A percentile compares a stretch with the other conserved stretches of the same genome.
Evolutionary conservation across 2,329 filamentous ascomycete species (phyloP).

Genomic region (Beauveria asiatica): DNA sequence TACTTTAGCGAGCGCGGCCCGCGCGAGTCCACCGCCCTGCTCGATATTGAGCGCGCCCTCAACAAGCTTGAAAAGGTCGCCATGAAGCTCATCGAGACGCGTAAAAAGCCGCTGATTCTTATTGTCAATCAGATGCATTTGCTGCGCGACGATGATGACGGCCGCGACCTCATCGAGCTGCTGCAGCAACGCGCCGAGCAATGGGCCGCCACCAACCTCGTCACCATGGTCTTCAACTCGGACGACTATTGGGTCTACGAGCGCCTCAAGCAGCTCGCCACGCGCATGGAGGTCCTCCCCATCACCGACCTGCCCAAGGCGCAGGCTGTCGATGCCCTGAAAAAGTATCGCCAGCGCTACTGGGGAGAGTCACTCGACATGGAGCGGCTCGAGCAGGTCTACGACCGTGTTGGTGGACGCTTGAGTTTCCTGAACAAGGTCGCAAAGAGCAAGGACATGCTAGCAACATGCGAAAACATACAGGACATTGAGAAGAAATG

Average conservation of each 20-base stretch:
- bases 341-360: constrained; percentile 73
- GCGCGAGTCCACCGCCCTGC: constrained; percentile 78
- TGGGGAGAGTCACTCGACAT: constrained; percentile 51
- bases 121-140: constrained; percentile 94
- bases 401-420: constrained; percentile 78
- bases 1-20: constrained; percentile 93
- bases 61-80: constrained; percentile 98
- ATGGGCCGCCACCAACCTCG: constrained; percentile 87
- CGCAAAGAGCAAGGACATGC: constrained; percentile 77
- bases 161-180: constrained; percentile 86
- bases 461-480: constrained; percentile 67
- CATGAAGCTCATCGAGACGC: constrained; percentile 53
- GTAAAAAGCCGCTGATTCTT: constrained; percentile 68
- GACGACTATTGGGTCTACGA: constrained; percentile 99
- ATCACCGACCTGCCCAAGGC: constrained; percentile 74
- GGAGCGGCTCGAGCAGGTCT: constrained; percentile 63
- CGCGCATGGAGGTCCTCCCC: constrained; percentile 87
- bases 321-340: constrained; percentile 68
- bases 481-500: constrained; percentile 63
- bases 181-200: constrained; percentile 93
- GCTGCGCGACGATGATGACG: constrained; percentile 82
- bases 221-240: constrained; percentile 88
- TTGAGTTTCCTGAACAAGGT: constrained; percentile 83
- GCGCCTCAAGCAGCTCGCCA: constrained; percentile 81
- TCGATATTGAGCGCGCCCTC: constrained; percentile 93